Evolutionary conservation across 345 rosid species (phyloP).

Genomic region (Laguncularia racemosa): DNA sequence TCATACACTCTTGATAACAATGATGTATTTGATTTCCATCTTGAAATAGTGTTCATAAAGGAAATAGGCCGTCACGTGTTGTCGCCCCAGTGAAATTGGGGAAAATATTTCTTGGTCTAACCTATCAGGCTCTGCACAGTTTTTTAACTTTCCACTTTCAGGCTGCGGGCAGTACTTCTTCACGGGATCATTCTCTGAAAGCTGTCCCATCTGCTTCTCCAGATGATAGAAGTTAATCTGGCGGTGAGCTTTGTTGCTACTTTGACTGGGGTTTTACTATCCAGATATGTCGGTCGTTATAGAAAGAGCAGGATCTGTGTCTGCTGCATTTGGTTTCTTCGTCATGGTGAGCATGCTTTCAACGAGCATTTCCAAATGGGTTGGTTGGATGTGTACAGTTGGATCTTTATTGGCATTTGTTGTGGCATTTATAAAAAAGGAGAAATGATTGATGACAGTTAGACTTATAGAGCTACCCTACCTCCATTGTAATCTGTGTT

Average conservation of each 20-base stretch:
- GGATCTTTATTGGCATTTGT: slow-evolving; percentile 5
- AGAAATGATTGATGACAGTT: not conserved
- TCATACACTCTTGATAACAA: too few relatives aligned
- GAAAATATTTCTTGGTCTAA: slow-evolving; percentile 1
- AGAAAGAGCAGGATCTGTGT: slow-evolving; percentile 5
- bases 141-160: slow-evolving; percentile 8
- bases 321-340: slow-evolving; percentile 6
- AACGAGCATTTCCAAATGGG: not conserved
- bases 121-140: slow-evolving; percentile 5
- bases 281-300: not conserved
- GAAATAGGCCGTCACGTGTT: too few relatives aligned
- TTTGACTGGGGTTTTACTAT: slow-evolving; percentile 3
- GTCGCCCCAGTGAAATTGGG: not conserved
- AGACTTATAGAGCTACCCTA: too few relatives aligned
- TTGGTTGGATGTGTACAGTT: slow-evolving; percentile 6
- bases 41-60: too few relatives aligned
- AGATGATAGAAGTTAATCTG: not conserved
- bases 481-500: too few relatives aligned
- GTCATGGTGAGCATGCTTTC: slow-evolving; percentile 8
- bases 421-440: not conserved
- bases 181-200: not conserved
- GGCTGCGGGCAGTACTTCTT: not conserved
- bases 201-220: not conserved
- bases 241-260: slow-evolving; percentile 5
- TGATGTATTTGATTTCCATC: not conserved